These are phyloP conservation scores for Rhodomyrtus tomentosa DNA, from an alignment of 345 rosid genomes.

Conservation along the genomic window DNA sequence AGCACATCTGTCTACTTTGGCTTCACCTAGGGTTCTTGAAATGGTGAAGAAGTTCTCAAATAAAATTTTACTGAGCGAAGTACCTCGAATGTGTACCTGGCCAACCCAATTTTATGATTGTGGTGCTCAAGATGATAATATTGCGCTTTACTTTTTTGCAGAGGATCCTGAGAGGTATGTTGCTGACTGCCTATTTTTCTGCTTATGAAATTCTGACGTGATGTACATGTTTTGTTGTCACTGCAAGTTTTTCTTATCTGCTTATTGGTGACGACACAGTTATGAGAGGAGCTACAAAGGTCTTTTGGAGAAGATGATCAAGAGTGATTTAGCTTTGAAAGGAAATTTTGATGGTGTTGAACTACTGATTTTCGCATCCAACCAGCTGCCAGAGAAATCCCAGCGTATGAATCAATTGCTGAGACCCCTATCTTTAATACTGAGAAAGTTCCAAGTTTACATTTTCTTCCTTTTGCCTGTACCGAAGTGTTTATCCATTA, in stretches of 20 bases:
- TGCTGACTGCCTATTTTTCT: neutral
- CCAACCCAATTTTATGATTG: conserved; percentile 60
- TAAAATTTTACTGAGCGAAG: conserved; percentile 57
- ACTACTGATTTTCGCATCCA: conserved; percentile 78
- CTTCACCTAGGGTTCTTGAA: conserved; percentile 68
- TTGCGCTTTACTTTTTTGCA: conserved; percentile 96
- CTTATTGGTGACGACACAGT: conserved; percentile 31
- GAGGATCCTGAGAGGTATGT: conserved; percentile 71
- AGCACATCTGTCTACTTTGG: conserved; percentile 67
- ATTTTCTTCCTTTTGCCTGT: neutral
- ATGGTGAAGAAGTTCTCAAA: conserved; percentile 44
- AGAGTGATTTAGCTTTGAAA: conserved; percentile 75
- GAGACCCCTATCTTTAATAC: neutral
- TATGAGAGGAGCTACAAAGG: conserved; percentile 67
- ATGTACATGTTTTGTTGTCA: neutral
- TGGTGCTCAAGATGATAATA: conserved; percentile 74
- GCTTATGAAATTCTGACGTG: neutral
- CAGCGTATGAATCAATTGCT: conserved; percentile 55
- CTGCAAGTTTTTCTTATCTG: neutral
- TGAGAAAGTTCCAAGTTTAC: neutral
- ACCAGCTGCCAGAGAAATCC: conserved; percentile 69
- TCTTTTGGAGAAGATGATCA: conserved; percentile 69
- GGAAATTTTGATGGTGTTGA: conserved; percentile 68
- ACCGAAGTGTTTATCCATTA: neutral
- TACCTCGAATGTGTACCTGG: conserved; percentile 75